Evolutionary conservation across 2,329 filamentous ascomycete genomes (phyloP), one percentile per base, ranked within the genome.

Genomic region (Aspergillus aculeatinus): DNA sequence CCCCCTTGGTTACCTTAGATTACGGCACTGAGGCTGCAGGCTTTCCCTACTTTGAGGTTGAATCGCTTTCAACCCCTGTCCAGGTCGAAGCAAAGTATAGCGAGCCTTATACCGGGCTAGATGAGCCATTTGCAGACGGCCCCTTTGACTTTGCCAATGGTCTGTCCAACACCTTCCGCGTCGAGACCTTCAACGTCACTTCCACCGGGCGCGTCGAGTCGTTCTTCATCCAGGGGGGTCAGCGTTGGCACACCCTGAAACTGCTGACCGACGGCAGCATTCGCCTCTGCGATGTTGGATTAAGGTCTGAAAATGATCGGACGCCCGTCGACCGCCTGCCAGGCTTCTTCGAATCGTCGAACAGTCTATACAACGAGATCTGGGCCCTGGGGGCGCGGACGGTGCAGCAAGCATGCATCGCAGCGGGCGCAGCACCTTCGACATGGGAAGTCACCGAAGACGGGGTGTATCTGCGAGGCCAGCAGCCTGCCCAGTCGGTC

Each of bases 171-270:
- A 61, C 58, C 3, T 59, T 62, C 25, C 60, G 61, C 7, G 58
- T 63, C 6, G 64, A 66, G 52, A 65, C 64, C 3, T 66, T 66
- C 56, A 65, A 65, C 33, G 48, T 66, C 51, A 65, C 58, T 1
- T 21, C 54, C 1, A 21, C 63, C 4, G 63, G 64, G 19, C 55
- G 31, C 6, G 29, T 60, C 5, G 33, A 61, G 23, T 65, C 64
- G 4, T 58, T 55, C 31, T 60, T 66, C 33, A 63, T 63, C 9
- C 63, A 66, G 48, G 63, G 64, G 14, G 64, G 64, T 1, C 57
- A 62, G 21, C 61, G 64, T 27, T 66, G 64, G 64, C 64, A 66
- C 14, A 50, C 16, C 33, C 39, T 60, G 4, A 23, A 25, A 14
- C 39, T 60, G 21, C 48, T 57, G 11, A 57, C 12, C 2, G 12